Evolutionary conservation across 768 basidiomycete species (phyloP).

Genomic region (Phylloporus arenicola): DNA sequence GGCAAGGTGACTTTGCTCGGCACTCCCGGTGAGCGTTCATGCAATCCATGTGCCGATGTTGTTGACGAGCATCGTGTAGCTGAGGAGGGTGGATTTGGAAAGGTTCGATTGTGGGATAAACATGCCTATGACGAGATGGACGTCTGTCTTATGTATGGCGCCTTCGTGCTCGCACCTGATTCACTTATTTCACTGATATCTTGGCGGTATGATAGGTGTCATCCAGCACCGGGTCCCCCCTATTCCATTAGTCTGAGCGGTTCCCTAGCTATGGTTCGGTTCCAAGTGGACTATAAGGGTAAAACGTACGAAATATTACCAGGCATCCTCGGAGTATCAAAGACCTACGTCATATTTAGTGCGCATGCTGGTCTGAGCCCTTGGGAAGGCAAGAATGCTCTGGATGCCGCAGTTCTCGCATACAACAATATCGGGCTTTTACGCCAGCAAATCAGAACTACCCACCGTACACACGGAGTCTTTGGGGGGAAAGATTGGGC

Average conservation of each 20-base stretch:
- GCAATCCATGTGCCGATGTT: not conserved
- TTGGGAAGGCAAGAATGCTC: slow-evolving; percentile 79
- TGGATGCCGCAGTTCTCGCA: slow-evolving; percentile 84
- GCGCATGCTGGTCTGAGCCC: slow-evolving; percentile 77
- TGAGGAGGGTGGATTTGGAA: slow-evolving; percentile 76
- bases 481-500: slow-evolving; percentile 74
- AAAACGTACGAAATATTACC: slow-evolving; percentile 49
- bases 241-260: slow-evolving; percentile 60
- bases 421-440: slow-evolving; percentile 76
- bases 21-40: slow-evolving; percentile 55
- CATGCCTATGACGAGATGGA: slow-evolving; percentile 76
- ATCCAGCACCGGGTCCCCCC: slow-evolving; percentile 74
- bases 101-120: slow-evolving; percentile 59
- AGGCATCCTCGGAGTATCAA: not conserved
- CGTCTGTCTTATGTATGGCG: slow-evolving; percentile 63
- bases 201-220: slow-evolving; percentile 53
- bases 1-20: slow-evolving; percentile 71
- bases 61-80: slow-evolving; percentile 35
- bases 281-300: slow-evolving; percentile 63
- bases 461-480: slow-evolving; percentile 75
- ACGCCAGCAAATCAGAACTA: slow-evolving; percentile 76
- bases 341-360: slow-evolving; percentile 30
- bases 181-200: not conserved
- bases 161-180: not conserved
- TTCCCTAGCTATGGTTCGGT: slow-evolving; percentile 55